A percentile compares a stretch with the other conserved stretches of the same genome.
Evolutionary conservation across 768 basidiomycete species (phyloP).

Genomic region (Amanita thiersii): DNA sequence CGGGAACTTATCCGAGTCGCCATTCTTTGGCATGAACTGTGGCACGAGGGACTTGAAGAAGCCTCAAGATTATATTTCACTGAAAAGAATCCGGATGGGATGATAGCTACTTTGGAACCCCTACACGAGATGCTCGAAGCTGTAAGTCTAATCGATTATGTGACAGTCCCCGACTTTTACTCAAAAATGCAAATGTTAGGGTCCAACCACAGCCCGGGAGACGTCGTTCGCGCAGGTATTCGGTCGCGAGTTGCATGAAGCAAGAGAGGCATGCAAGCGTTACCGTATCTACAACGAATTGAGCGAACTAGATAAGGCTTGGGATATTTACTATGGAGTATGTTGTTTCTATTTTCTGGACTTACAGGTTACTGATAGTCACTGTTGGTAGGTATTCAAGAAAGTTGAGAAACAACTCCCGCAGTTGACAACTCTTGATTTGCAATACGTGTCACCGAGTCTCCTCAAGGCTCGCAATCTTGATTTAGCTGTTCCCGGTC

Average conservation of each 20-base stretch:
- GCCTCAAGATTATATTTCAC: slow-evolving; percentile 95
- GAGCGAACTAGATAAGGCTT: slow-evolving; percentile 90
- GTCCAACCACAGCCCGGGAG: slow-evolving; percentile 89
- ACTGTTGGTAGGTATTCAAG: slow-evolving; percentile 70
- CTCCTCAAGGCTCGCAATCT: slow-evolving; percentile 83
- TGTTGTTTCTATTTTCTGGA: slow-evolving; percentile 16
- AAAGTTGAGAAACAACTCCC: slow-evolving; percentile 93
- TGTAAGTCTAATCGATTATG: slow-evolving; percentile 31
- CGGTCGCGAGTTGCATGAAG: slow-evolving; percentile 86
- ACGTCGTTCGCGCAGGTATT: slow-evolving; percentile 93
- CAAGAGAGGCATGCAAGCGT: slow-evolving; percentile 82
- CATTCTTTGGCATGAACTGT: slow-evolving; percentile 97
- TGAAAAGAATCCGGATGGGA: slow-evolving; percentile 93
- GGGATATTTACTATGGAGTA: slow-evolving; percentile 97
- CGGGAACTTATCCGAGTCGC: slow-evolving; percentile 95
- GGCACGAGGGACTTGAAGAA: slow-evolving; percentile 98
- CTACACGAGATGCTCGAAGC: slow-evolving; percentile 88
- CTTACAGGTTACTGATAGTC: background rate
- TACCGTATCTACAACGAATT: slow-evolving; percentile 84
- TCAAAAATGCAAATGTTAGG: slow-evolving; percentile 34
- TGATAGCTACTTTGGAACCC: slow-evolving; percentile 91
- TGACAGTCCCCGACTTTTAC: background rate
- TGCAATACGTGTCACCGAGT: slow-evolving; percentile 96
- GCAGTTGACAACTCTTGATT: slow-evolving; percentile 79
- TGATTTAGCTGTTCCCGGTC: slow-evolving; percentile 94